These are phyloP conservation scores for Atkinsonella hypoxylon DNA, from an alignment of 2,329 filamentous ascomycete genomes.

Conservation along the genomic window DNA sequence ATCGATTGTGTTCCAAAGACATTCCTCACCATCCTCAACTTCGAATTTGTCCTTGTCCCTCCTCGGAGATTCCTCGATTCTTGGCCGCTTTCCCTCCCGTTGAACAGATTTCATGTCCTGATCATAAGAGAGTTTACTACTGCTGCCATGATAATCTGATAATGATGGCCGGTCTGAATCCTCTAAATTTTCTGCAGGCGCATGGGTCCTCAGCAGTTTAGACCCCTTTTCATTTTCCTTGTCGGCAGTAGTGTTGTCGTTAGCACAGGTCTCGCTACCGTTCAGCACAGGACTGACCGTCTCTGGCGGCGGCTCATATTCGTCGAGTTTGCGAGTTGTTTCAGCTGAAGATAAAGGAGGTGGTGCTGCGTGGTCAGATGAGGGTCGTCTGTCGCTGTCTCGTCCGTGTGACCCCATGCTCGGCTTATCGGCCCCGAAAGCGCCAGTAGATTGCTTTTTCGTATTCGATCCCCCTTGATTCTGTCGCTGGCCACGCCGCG, in stretches of 20 bases:
- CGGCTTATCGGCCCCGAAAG: not conserved
- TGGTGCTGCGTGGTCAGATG: not conserved
- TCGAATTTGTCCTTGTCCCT: conserved; percentile 17
- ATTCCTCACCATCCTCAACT: conserved; percentile 15
- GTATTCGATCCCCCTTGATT: not conserved
- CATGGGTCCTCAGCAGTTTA: not conserved
- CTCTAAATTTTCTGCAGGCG: not conserved
- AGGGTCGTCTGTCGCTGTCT: not conserved
- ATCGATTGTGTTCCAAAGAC: conserved; percentile 5
- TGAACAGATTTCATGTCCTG: not conserved
- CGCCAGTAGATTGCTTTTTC: not conserved
- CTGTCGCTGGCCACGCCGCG: conserved; percentile 3
- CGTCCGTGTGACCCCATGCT: not conserved
- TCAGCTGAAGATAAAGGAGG: not conserved
- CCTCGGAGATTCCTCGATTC: not conserved
- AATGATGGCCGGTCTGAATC: not conserved
- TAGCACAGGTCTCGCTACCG: not conserved
- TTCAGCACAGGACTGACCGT: not conserved
- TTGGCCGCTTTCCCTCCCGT: not conserved
- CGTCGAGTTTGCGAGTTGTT: not conserved
- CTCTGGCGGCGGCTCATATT: not conserved
- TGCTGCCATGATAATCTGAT: not conserved
- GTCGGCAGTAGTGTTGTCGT: not conserved
- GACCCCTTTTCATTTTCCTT: not conserved
- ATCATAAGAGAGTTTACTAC: conserved; percentile 1